A percentile compares a stretch with the other conserved stretches of the same genome.
These are phyloP conservation scores for Adansonia gregorii DNA, from an alignment of 441 rosid species.

Conservation along the genomic window DNA sequence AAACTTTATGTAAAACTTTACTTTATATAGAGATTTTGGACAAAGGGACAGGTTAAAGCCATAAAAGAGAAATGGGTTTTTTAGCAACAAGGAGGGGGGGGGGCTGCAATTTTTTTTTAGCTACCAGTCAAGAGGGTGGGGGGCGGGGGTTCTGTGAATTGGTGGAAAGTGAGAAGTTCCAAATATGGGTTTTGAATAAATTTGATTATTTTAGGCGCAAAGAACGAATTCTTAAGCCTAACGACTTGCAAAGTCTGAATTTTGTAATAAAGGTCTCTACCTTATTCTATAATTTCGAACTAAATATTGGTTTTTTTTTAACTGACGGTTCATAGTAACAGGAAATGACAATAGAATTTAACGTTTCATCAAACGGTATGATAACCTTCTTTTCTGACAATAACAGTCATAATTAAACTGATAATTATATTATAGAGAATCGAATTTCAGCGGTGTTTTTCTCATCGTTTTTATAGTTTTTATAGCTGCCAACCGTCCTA, in stretches of 20 bases:
- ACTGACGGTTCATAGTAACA: constrained; percentile 42
- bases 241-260: too few species aligned
- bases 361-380: constrained; percentile 33
- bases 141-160: background rate
- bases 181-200: constrained; percentile 13
- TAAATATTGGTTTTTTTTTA: constrained; percentile 3
- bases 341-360: constrained; percentile 35
- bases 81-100: constrained; percentile 16
- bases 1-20: constrained; percentile 43
- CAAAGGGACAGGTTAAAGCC: constrained; percentile 34
- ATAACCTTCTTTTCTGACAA: constrained; percentile 39
- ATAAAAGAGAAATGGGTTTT: constrained; percentile 28
- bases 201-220: too few species aligned
- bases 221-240: too few species aligned
- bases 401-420: constrained; percentile 37
- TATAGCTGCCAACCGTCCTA: too few species aligned
- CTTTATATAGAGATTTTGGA: constrained; percentile 32
- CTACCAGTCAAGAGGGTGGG: constrained; percentile 31
- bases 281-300: constrained; percentile 10
- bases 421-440: constrained; percentile 19
- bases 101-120: background rate
- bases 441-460: constrained; percentile 24
- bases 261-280: background rate
- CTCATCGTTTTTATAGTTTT: too few species aligned
- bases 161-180: constrained; percentile 31